Conservation (phyloP, 228 moss, liverwort and hornwort species). For the Sphagnum fallax region DNA sequence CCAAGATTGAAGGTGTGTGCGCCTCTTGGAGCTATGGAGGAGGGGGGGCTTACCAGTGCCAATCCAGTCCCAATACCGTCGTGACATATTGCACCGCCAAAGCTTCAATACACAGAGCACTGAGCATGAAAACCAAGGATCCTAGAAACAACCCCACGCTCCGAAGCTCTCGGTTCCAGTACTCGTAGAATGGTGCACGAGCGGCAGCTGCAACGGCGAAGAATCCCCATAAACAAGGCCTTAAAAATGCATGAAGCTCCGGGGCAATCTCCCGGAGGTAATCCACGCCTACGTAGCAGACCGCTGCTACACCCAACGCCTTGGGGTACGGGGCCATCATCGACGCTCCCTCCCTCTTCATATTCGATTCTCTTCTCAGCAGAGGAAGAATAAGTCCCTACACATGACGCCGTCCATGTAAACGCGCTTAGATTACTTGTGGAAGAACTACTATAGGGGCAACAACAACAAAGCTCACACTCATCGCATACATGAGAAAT, state of each 20-base stretch:
- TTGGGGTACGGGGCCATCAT: constrained; percentile 31
- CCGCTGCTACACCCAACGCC: constrained; percentile 45
- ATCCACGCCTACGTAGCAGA: constrained; percentile 63
- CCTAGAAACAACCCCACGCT: constrained; percentile 49
- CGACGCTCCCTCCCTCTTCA: constrained; percentile 8
- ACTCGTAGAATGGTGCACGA: constrained; percentile 65
- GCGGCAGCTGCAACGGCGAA: constrained; percentile 63
- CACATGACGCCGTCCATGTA: not conserved
- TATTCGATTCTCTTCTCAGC: constrained; percentile 7
- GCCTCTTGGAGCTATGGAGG: too few relatives aligned
- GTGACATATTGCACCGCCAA: constrained; percentile 92
- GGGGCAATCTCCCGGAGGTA: constrained; percentile 55
- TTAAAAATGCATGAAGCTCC: constrained; percentile 37
- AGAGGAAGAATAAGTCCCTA: constrained; percentile 5
- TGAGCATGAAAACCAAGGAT: constrained; percentile 71
- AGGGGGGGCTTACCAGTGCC: constrained; percentile 71
- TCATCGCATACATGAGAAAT: not conserved
- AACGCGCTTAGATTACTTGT: not conserved
- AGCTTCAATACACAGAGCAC: constrained; percentile 67
- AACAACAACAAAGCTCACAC: not conserved
- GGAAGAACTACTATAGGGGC: not conserved
- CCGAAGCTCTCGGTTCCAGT: constrained; percentile 74
- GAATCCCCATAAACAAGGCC: constrained; percentile 76
- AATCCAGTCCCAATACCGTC: constrained; percentile 79
- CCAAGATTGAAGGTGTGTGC: too few relatives aligned